Evolutionary conservation across 495 filamentous ascomycete genomes (phyloP).

Genomic region (Lindgomyces ingoldianus): DNA sequence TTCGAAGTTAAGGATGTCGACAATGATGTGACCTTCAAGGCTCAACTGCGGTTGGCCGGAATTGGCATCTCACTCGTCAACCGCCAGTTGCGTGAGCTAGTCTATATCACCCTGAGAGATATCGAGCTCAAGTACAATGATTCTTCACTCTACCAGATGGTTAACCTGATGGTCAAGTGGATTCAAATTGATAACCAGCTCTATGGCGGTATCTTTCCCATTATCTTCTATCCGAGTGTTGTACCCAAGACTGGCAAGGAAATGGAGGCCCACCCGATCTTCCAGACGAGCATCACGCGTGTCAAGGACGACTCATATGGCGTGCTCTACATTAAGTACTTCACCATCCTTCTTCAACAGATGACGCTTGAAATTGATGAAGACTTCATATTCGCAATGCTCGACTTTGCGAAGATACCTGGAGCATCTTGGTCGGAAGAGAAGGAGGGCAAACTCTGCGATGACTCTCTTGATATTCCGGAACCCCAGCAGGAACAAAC

Average conservation of each 20-base stretch:
- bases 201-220: conserved; percentile 96
- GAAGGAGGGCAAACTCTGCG: conserved; percentile 80
- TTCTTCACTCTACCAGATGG: conserved; percentile 86
- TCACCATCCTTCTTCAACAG: conserved; percentile 88
- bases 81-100: conserved; percentile 82
- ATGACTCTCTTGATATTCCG: conserved; percentile 86
- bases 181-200: conserved; percentile 99
- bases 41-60: conserved; percentile 81
- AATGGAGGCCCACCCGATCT: conserved; percentile 92
- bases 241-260: conserved; percentile 97
- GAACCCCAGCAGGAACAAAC: conserved; percentile 81
- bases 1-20: conserved; percentile 94
- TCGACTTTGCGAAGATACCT: conserved; percentile 93
- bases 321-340: conserved; percentile 97
- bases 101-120: conserved; percentile 91
- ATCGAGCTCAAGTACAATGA: conserved; percentile 89
- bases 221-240: conserved; percentile 96
- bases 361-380: conserved; percentile 98
- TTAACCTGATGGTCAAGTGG: conserved; percentile 91
- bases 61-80: conserved; percentile 95
- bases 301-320: conserved; percentile 99
- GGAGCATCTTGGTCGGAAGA: conserved; percentile 89
- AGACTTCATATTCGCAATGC: conserved; percentile 92
- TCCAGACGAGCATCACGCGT: conserved; percentile 85
- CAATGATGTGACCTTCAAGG: conserved; percentile 82